Evolutionary conservation across 1,284 basidiomycete genomes (phyloP).

Genomic region (Agroathelia rolfsii): DNA sequence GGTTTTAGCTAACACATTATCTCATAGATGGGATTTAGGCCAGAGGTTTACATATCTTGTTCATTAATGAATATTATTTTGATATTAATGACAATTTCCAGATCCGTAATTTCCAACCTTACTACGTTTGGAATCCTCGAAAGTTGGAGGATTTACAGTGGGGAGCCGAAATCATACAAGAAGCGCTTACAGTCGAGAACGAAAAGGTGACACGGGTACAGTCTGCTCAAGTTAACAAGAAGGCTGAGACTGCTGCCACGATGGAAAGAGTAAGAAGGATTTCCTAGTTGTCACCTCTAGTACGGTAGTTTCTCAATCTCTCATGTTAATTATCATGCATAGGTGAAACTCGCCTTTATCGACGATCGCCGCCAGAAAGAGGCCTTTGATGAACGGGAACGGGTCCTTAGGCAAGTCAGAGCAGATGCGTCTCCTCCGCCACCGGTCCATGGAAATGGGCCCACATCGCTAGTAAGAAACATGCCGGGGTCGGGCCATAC

Average conservation of each 20-base stretch:
- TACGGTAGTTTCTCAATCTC: slow-evolving; percentile 4
- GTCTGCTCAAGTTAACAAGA: slow-evolving; percentile 39
- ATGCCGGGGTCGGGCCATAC: slow-evolving; percentile 18
- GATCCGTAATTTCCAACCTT: slow-evolving; percentile 48
- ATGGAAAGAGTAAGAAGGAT: slow-evolving; percentile 36
- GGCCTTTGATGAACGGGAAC: slow-evolving; percentile 47
- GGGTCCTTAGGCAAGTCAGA: slow-evolving; percentile 34
- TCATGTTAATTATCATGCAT: slow-evolving; percentile 6
- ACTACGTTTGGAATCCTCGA: slow-evolving; percentile 49
- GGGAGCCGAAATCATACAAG: slow-evolving; percentile 54
- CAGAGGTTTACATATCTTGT: slow-evolving; percentile 35
- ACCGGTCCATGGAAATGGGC: slow-evolving; percentile 7
- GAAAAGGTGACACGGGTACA: slow-evolving; percentile 43
- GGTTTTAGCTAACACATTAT: slow-evolving; percentile 4
- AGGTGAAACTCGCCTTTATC: slow-evolving; percentile 67
- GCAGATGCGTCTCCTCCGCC: slow-evolving; percentile 16
- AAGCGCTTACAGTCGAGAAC: slow-evolving; percentile 43
- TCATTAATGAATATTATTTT: slow-evolving; percentile 3
- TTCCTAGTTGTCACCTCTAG: neutral
- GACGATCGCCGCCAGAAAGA: slow-evolving; percentile 58
- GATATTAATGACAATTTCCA: slow-evolving; percentile 12
- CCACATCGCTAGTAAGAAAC: no score
- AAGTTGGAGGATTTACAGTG: slow-evolving; percentile 45
- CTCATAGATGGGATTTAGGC: slow-evolving; percentile 57
- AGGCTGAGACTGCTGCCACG: slow-evolving; percentile 41